A percentile compares a stretch with the other conserved stretches of the same genome.
phyloP scores from a whole-genome alignment of 148 eudicot genomes.

The Agrostemma githago region DNA sequence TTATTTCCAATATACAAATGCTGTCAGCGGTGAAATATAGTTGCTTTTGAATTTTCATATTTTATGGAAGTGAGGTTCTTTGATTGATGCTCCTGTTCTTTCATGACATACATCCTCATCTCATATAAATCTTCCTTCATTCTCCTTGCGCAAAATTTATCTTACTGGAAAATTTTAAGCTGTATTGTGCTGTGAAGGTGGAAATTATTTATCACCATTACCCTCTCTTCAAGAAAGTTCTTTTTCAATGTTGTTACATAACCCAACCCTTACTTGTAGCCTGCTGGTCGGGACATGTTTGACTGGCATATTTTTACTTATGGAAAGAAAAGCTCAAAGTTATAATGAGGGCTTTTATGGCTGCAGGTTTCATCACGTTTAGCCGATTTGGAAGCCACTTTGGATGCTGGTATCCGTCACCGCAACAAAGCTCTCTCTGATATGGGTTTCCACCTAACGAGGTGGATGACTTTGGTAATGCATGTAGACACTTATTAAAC shows the following conservation, averaged over 20 bases:
- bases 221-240: neutral
- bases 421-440: slow-evolving; percentile 71
- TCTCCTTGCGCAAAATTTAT: neutral
- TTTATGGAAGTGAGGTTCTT: neutral
- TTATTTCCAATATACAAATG: neutral
- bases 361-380: slow-evolving; percentile 88
- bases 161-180: neutral
- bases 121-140: neutral
- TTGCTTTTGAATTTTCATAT: neutral
- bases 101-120: neutral
- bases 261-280: neutral
- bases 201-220: neutral
- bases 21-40: neutral
- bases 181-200: neutral
- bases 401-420: slow-evolving; percentile 89
- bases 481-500: slow-evolving; percentile 4
- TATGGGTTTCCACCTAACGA: slow-evolving; percentile 62
- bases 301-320: neutral
- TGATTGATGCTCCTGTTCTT: neutral
- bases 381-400: slow-evolving; percentile 86
- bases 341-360: neutral
- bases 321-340: neutral
- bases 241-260: neutral
- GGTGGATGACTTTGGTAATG: slow-evolving; percentile 83
- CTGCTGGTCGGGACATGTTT: neutral